Evolutionary conservation across 345 rosid genomes (phyloP), one percentile per base, ranked within the genome.

Genomic region (Triadica sebifera): DNA sequence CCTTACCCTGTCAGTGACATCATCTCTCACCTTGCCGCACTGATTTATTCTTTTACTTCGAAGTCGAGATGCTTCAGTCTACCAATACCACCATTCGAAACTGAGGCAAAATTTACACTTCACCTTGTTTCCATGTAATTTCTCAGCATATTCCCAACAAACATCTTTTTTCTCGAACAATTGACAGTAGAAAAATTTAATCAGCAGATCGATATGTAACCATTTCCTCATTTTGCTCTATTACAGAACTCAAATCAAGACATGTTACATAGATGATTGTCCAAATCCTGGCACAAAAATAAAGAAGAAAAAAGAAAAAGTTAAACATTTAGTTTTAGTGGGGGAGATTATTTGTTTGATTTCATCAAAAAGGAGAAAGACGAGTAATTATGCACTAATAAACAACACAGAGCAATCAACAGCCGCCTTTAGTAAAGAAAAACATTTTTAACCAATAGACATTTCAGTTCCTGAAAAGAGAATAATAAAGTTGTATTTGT

Each of bases 81-180:
- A 77, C 98, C 91, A 61, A 93, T 93, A 43, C 98, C 98, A 47
- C 98, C 98, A 74, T 91, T 91, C 75, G 91, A 67, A 74, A 93
- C 98, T 76, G 4, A 59, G 73, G 80, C 98, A 93, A 67, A 93
- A 91, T 78, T 86, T 91, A 79, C 98, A 93, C 65, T 82, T 80
- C 62, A 93, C 98, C 84, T 91, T 93, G 79, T 93, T 93, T 22
- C 98, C 96, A 71, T 93, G 96, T 19, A 93, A 73, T 71, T 88
- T 93, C 80, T 93, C 98, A 2, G 96, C 98, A 79, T 86, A 93
- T 75, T 93, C 98, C 98, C 98, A 93, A 67, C 98, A 93, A 57
- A 84, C 80, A 78, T 93, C 98, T 79, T 84, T 93, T n/a, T 75
- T 93, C 98, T 74, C 98, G 88, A 67, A 93, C 98, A 96, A 93